A percentile compares a stretch with the other conserved stretches of the same genome.
Conservation (phyloP, 495 filamentous ascomycete species). For the Aspergillus diversus region DNA sequence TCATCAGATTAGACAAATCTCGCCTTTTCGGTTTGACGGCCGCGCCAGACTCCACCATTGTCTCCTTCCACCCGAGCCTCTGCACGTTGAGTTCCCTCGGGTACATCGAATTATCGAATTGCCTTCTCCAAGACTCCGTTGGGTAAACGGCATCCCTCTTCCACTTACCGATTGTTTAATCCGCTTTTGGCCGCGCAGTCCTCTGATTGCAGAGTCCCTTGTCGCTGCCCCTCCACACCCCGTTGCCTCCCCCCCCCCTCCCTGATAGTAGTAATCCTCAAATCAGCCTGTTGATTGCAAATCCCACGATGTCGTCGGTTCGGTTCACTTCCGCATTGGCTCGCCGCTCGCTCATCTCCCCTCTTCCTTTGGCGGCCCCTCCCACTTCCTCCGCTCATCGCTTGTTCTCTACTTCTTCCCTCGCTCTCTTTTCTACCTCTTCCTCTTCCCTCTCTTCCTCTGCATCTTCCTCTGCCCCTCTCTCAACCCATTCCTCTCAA, state of each 20-base stretch:
- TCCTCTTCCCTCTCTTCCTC: conserved; percentile 33
- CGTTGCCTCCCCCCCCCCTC: conserved; percentile 4
- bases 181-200: conserved; percentile 19
- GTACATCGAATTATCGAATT: conserved; percentile 16
- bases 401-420: conserved; percentile 24
- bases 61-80: conserved; percentile 32
- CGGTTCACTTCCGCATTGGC: conserved; percentile 51
- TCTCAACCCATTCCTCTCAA: conserved; percentile 24
- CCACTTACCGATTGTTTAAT: conserved; percentile 30
- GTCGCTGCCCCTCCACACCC: conserved; percentile 15
- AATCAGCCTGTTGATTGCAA: conserved; percentile 20
- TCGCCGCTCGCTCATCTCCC: conserved; percentile 41
- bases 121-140: conserved; percentile 9
- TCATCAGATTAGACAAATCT: not conserved
- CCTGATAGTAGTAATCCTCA: not conserved
- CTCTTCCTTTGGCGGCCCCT: conserved; percentile 37
- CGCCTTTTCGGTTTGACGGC: conserved; percentile 15
- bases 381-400: conserved; percentile 34
- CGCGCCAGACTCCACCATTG: conserved; percentile 27
- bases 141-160: not conserved
- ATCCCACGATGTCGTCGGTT: conserved; percentile 38
- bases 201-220: conserved; percentile 4
- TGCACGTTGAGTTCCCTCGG: conserved; percentile 27
- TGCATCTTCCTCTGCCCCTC: conserved; percentile 27
- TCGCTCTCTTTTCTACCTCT: conserved; percentile 24